Conservation (phyloP, 495 filamentous ascomycete genomes). For the Apiosordaria backusii region DNA sequence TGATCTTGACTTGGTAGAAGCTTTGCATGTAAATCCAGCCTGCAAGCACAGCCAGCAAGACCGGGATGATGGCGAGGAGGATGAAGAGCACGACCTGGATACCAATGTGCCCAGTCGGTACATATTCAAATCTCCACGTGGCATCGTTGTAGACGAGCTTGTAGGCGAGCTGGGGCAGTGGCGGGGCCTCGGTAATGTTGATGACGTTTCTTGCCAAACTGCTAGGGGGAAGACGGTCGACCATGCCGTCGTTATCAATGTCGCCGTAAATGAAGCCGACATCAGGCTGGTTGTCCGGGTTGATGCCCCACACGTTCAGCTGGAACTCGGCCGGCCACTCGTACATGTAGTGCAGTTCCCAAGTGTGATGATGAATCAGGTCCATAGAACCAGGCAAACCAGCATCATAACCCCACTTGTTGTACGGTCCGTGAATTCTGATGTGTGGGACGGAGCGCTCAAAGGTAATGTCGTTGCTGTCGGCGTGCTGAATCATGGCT, state of each 20-base stretch:
- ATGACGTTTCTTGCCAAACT: constrained; percentile 53
- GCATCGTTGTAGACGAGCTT: constrained; percentile 56
- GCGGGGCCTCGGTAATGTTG: constrained; percentile 59
- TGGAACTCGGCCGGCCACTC: constrained; percentile 64
- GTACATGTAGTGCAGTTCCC: constrained; percentile 60
- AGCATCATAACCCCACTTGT: constrained; percentile 65
- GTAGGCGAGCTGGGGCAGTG: constrained; percentile 55
- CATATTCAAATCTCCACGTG: constrained; percentile 48
- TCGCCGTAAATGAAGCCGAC: constrained; percentile 37
- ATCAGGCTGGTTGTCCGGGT: constrained; percentile 61
- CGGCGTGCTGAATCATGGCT: constrained; percentile 61
- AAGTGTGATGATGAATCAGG: constrained; percentile 52
- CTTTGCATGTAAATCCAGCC: constrained; percentile 60
- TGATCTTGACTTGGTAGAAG: constrained; percentile 71
- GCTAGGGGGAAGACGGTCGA: constrained; percentile 63
- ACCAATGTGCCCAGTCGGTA: constrained; percentile 53
- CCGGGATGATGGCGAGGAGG: constrained; percentile 55
- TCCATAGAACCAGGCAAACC: constrained; percentile 56
- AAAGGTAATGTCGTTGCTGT: constrained; percentile 41
- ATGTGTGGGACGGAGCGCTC: constrained; percentile 61
- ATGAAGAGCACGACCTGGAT: constrained; percentile 58
- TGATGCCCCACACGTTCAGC: constrained; percentile 68
- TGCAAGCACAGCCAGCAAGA: constrained; percentile 46
- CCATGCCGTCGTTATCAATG: constrained; percentile 45
- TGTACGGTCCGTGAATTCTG: constrained; percentile 59